A percentile compares a stretch with the other conserved stretches of the same genome.
phyloP scores from a whole-genome alignment of 2,329 filamentous ascomycete species.

The Sporothrix humicola region DNA sequence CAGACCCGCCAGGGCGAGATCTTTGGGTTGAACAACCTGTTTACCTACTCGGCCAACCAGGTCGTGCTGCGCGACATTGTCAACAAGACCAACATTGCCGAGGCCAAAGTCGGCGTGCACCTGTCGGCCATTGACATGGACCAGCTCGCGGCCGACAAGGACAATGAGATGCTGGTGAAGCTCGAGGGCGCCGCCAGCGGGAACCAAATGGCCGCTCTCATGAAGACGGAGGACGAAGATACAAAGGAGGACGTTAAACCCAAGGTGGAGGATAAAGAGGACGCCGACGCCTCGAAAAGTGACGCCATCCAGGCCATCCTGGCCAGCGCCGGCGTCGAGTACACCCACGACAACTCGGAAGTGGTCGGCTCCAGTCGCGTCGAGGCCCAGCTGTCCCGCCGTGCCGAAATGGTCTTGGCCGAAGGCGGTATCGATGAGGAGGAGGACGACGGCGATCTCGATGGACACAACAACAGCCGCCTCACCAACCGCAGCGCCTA shows the following conservation, averaged over 20 bases:
- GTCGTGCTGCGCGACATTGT: conserved; percentile 92
- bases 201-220: conserved; percentile 71
- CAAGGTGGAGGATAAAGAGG: conserved; percentile 50
- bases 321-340: conserved; percentile 84
- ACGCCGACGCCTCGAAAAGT: conserved; percentile 49
- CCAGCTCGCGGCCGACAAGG: conserved; percentile 61
- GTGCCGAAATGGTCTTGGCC: conserved; percentile 65
- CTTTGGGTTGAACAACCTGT: conserved; percentile 86
- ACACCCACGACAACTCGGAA: conserved; percentile 95
- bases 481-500: conserved; percentile 26
- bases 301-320: conserved; percentile 91
- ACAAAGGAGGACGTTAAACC: conserved; percentile 38
- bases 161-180: conserved; percentile 52
- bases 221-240: conserved; percentile 47
- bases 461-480: conserved; percentile 54
- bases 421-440: conserved; percentile 47
- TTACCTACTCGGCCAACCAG: conserved; percentile 79
- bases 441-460: conserved; percentile 38
- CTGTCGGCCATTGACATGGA: conserved; percentile 78
- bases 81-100: conserved; percentile 97
- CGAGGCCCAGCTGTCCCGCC: conserved; percentile 81
- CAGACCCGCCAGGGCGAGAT: conserved; percentile 86
- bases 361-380: conserved; percentile 91
- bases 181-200: conserved; percentile 62
- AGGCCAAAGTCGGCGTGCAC: conserved; percentile 82